Evolutionary conservation across 2,329 filamentous ascomycete genomes (phyloP).

Genomic region (Cladosporium sp.): DNA sequence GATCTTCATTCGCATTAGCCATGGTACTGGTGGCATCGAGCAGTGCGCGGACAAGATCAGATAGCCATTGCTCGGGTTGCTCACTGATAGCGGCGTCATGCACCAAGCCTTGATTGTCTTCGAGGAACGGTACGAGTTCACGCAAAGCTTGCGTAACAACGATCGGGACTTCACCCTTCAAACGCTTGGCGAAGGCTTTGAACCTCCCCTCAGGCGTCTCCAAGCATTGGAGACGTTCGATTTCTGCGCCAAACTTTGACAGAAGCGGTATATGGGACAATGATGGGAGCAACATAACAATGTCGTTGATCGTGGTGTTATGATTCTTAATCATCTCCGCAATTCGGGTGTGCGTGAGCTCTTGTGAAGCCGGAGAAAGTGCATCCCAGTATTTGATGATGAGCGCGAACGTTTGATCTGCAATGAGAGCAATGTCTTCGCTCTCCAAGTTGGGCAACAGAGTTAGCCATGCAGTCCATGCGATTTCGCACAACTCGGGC

Average conservation of each 20-base stretch:
- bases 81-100: conserved; percentile 78
- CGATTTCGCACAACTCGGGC: conserved; percentile 68
- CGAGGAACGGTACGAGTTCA: conserved; percentile 72
- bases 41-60: conserved; percentile 68
- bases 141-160: conserved; percentile 77
- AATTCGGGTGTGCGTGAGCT: conserved; percentile 60
- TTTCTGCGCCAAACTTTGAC: conserved; percentile 60
- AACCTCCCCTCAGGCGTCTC: conserved; percentile 65
- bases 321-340: conserved; percentile 62
- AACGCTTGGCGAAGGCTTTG: conserved; percentile 66
- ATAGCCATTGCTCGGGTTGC: conserved; percentile 72
- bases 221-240: conserved; percentile 61
- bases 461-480: conserved; percentile 78
- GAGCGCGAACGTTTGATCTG: conserved; percentile 87
- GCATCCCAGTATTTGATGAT: conserved; percentile 74
- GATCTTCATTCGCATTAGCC: conserved; percentile 59
- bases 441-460: conserved; percentile 72
- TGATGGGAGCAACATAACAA: conserved; percentile 73
- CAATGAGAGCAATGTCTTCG: conserved; percentile 71
- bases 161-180: conserved; percentile 77
- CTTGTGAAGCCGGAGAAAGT: conserved; percentile 59
- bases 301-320: conserved; percentile 56
- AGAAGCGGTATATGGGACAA: conserved; percentile 67
- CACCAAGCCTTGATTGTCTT: conserved; percentile 68
- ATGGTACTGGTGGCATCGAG: conserved; percentile 84